Conservation (phyloP, 2,329 filamentous ascomycete genomes). For the Trichoderma guizhouense region DNA sequence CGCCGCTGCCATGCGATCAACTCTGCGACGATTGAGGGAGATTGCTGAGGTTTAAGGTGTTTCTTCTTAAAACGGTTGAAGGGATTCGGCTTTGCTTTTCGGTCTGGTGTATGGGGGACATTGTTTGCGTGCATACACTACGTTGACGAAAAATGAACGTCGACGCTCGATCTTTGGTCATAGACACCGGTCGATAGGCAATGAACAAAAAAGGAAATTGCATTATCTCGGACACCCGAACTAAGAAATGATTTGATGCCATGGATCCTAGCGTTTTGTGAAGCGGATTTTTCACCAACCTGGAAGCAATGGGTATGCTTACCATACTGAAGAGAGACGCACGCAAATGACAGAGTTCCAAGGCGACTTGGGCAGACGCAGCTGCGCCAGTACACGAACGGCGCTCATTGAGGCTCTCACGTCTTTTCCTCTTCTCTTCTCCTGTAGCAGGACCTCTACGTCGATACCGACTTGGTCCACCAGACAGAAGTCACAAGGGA, state of each 20-base stretch:
- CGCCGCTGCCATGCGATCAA: constrained; percentile 90
- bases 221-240: constrained; percentile 30
- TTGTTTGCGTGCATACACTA: constrained; percentile 44
- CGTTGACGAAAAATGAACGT: constrained; percentile 41
- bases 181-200: constrained; percentile 43
- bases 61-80: constrained; percentile 30
- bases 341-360: neutral
- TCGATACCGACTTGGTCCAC: neutral
- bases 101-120: constrained; percentile 45
- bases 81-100: constrained; percentile 44
- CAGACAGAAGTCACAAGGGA: neutral
- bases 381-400: neutral
- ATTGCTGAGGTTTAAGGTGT: constrained; percentile 83
- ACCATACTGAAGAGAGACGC: neutral
- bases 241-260: neutral
- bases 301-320: neutral
- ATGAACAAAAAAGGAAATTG: constrained; percentile 38
- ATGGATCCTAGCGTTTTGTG: neutral
- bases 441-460: neutral
- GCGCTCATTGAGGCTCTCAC: neutral
- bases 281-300: too few species aligned
- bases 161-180: constrained; percentile 40
- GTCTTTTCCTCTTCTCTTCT: neutral
- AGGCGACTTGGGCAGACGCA: neutral
- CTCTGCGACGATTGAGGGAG: constrained; percentile 94